Evolutionary conservation across 805 yeast species (phyloP).

Genomic region (Komagataella phaffii): DNA sequence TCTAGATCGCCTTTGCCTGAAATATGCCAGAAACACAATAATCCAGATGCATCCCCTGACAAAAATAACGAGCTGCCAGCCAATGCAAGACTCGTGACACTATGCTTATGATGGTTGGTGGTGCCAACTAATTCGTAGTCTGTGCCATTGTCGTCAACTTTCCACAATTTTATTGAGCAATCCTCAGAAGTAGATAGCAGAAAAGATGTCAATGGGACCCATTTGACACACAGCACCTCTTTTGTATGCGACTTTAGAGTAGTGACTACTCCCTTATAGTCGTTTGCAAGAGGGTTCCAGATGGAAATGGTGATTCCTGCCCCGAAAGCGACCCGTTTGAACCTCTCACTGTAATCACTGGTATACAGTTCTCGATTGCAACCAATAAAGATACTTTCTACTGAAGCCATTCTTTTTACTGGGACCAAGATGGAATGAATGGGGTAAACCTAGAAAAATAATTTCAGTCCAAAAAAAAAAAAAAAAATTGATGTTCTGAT

Average conservation of each 20-base stretch:
- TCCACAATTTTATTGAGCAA: slow-evolving; percentile 49
- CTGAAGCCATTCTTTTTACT: slow-evolving; percentile 7
- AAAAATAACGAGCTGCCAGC: slow-evolving; percentile 22
- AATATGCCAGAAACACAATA: slow-evolving; percentile 37
- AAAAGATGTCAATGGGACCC: slow-evolving; percentile 28
- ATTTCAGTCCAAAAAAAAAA: background rate
- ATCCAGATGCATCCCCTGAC: slow-evolving; percentile 57
- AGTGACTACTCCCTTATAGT: slow-evolving; percentile 29
- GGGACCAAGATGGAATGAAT: background rate
- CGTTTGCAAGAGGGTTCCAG: slow-evolving; percentile 41
- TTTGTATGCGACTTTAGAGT: slow-evolving; percentile 51
- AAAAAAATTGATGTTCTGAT: background rate
- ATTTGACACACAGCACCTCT: slow-evolving; percentile 56
- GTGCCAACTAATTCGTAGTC: slow-evolving; percentile 12
- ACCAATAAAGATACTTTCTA: slow-evolving; percentile 56
- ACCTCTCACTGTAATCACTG: slow-evolving; percentile 31
- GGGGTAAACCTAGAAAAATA: background rate
- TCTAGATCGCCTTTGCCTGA: slow-evolving; percentile 9
- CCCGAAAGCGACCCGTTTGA: slow-evolving; percentile 50
- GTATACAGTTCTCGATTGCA: slow-evolving; percentile 56
- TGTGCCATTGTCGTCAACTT: slow-evolving; percentile 1
- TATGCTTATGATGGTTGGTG: slow-evolving; percentile 26
- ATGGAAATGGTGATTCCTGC: slow-evolving; percentile 54
- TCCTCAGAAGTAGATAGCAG: slow-evolving; percentile 63
- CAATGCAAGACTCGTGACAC: slow-evolving; percentile 43